Evolutionary conservation across 2,329 filamentous ascomycete genomes (phyloP).

Genomic region (Colletotrichum sp.): DNA sequence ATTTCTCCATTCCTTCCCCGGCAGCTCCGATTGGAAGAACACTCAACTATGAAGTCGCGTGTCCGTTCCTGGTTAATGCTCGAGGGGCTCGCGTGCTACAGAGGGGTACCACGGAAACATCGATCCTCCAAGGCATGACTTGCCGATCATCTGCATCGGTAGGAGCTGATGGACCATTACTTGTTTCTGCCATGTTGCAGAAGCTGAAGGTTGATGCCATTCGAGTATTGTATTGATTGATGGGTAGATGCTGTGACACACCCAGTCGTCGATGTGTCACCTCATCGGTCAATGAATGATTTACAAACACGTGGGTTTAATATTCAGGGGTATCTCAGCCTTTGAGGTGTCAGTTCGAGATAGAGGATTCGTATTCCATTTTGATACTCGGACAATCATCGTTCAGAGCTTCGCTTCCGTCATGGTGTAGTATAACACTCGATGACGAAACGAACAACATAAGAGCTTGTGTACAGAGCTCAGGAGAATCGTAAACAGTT

Average conservation of each 20-base stretch:
- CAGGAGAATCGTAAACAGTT: background rate
- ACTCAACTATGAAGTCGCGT: background rate
- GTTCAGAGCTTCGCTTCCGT: background rate
- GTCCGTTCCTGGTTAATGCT: background rate
- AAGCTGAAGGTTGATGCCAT: background rate
- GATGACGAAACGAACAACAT: background rate
- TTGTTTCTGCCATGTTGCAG: background rate
- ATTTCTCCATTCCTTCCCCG: background rate
- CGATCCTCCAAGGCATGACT: background rate
- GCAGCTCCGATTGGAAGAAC: background rate
- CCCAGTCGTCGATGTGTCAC: background rate
- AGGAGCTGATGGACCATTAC: background rate
- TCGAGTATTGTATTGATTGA: conserved; percentile 1
- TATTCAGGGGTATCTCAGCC: background rate
- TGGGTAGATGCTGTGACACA: background rate
- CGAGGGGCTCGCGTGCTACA: background rate
- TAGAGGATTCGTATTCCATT: background rate
- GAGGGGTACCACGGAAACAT: background rate
- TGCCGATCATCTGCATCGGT: background rate
- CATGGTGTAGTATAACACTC: background rate
- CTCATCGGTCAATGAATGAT: background rate
- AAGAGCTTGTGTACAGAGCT: background rate
- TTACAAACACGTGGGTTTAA: background rate
- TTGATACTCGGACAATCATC: background rate
- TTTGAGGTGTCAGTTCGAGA: background rate